Conservation (phyloP, 331 rosid genomes). For the Rosa hybrid region DNA sequence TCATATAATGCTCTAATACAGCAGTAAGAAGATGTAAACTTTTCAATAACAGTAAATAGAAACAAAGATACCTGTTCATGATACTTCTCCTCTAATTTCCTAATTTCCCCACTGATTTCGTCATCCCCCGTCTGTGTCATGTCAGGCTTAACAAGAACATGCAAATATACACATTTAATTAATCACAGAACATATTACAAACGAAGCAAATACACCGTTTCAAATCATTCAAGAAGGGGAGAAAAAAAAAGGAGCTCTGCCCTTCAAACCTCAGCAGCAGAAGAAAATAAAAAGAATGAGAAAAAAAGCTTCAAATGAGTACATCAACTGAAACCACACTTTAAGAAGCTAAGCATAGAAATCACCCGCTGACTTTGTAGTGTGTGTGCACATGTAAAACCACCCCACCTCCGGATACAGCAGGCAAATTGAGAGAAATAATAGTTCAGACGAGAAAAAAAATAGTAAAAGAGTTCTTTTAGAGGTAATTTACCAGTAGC, state of each 20-base stretch:
- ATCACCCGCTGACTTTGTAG: neutral
- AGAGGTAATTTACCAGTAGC: conserved; percentile 56
- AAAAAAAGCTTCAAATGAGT: neutral
- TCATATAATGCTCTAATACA: neutral
- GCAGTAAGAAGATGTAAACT: conserved; percentile 2
- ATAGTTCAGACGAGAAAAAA: neutral
- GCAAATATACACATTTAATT: conserved; percentile 20
- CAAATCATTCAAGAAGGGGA: neutral
- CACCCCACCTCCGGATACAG: neutral
- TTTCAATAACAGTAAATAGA: neutral
- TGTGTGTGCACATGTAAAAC: neutral
- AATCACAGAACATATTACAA: conserved; percentile 8
- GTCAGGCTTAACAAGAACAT: conserved; percentile 63
- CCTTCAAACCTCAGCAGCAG: neutral
- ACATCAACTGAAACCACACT: neutral
- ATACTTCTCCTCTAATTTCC: conserved; percentile 62
- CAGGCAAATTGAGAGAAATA: neutral
- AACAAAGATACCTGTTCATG: conserved; percentile 58
- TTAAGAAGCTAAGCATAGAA: neutral
- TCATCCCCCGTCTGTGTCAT: conserved; percentile 63
- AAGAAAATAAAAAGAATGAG: neutral
- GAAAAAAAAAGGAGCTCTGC: neutral
- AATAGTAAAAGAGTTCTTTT: neutral
- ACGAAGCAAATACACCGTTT: conserved; percentile 12
- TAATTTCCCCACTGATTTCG: conserved; percentile 62